phyloP scores from a whole-genome alignment of 768 basidiomycete genomes.

The Amanita molliuscula region DNA sequence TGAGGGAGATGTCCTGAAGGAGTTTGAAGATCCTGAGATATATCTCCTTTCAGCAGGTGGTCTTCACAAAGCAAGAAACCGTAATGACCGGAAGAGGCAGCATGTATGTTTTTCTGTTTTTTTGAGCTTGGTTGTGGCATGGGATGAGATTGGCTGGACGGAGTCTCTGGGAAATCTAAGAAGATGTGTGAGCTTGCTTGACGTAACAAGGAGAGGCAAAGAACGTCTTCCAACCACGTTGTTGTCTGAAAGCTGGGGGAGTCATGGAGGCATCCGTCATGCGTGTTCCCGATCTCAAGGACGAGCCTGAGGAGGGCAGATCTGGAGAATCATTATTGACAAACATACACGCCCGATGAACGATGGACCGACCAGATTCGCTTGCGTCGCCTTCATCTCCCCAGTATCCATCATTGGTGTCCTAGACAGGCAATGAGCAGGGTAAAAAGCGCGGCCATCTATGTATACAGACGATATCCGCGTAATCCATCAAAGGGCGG shows the following conservation, averaged over 20 bases:
- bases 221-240: not conserved
- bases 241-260: not conserved
- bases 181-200: not conserved
- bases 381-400: not conserved
- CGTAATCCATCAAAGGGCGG: conserved; percentile 1
- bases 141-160: not conserved
- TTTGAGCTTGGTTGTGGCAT: not conserved
- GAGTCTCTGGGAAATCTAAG: not conserved
- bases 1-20: not conserved
- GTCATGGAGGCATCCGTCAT: not conserved
- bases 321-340: not conserved
- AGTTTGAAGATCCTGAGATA: not conserved
- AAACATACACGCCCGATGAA: not conserved
- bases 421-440: not conserved
- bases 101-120: not conserved
- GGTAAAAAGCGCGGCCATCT: not conserved
- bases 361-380: not conserved
- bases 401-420: conserved; percentile 6
- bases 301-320: not conserved
- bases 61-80: not conserved
- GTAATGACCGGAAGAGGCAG: not conserved
- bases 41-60: not conserved
- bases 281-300: not conserved
- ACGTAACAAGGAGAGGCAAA: not conserved
- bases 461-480: not conserved